Base-by-base conservation (phyloP, 495 filamentous ascomycete genomes). In the Penicillium lagena region DNA sequence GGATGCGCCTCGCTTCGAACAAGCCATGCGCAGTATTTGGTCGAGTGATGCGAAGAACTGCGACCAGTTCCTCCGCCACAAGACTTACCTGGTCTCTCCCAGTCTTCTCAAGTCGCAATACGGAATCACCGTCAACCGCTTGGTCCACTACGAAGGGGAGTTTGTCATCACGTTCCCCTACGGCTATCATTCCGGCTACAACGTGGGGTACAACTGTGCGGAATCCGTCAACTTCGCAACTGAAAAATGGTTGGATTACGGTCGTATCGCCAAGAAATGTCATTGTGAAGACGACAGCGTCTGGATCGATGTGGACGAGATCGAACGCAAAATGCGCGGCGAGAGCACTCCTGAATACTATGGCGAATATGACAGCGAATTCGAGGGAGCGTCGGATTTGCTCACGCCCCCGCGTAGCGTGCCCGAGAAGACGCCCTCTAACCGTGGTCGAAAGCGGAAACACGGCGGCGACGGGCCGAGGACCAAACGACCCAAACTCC, bases 91-190 rank as follows among this genome's bases (percentile, higher is more conserved):
- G n/a, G 95, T 99, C 47, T 97, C 94, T 0, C 93, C 93, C 3
- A 80, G 83, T 17, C 76, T 90, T 38, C 73, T 99, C 33, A 83
- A 90, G 47, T 84, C 85, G 28, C 81, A 91, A 43, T 94, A 84
- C 66, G 87, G 87, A 47, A 96, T 99, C 69, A 89, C 85, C 29
- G 93, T 96, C 51, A 99, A 99, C 68, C 87, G 83, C 43, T 74
- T 95, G 39, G 87, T 96, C n/a, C 94, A 96, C 42, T 86, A 94
- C 50, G 93, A 96, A 56, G 89, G 91, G 45, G 93, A 99, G 56
- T 99, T 99, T 52, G 89, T 99, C 45, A 95, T 99, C 46, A 99
- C 93, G 0, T 99, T 93, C 58, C 93, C 93, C 0, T 97, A 96
- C 49, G 93, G 93, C 17, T 99, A 99, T 63, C 93, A 99, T 57